Evolutionary conservation across 2,329 filamentous ascomycete species (phyloP).

Genomic region (Saccharata proteae): DNA sequence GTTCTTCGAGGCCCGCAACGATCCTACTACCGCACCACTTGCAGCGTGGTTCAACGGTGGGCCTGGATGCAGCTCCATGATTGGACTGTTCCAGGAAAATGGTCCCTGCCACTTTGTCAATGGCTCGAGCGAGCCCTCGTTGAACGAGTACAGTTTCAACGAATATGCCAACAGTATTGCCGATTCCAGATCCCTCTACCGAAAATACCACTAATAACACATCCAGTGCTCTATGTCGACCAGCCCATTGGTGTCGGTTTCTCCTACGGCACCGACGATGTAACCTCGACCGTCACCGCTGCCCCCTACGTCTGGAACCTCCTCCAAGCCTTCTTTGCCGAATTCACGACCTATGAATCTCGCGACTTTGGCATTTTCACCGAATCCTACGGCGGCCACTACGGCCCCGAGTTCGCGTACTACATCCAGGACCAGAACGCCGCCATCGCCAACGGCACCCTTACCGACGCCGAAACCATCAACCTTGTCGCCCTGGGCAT

Average conservation of each 20-base stretch:
- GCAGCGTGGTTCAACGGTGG: constrained; percentile 34
- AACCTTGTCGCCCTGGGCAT: constrained; percentile 5
- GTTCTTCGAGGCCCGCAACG: constrained; percentile 38
- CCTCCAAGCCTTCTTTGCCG: constrained; percentile 34
- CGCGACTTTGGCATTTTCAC: constrained; percentile 19
- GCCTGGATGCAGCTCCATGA: too few species aligned
- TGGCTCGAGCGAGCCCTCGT: constrained; percentile 27
- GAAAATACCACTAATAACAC: not conserved
- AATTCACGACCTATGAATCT: constrained; percentile 9
- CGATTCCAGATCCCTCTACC: too few species aligned
- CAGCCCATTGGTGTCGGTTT: constrained; percentile 30
- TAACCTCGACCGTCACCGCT: constrained; percentile 33
- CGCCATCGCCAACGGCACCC: not conserved
- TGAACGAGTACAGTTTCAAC: constrained; percentile 36
- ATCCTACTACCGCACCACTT: constrained; percentile 23
- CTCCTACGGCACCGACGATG: constrained; percentile 26
- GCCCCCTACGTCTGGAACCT: constrained; percentile 43
- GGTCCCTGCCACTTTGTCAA: constrained; percentile 35
- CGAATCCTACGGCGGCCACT: constrained; percentile 7
- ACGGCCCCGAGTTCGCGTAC: constrained; percentile 7
- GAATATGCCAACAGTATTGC: constrained; percentile 25
- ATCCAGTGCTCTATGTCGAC: constrained; percentile 26
- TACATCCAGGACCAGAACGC: constrained; percentile 10
- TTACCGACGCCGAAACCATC: constrained; percentile 9
- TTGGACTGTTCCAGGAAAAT: constrained; percentile 24